Percentiles rank a stretch among this genome's conserved stretches.
Conservation (phyloP, 306 rosid genomes). For the Medicago lupulina region DNA sequence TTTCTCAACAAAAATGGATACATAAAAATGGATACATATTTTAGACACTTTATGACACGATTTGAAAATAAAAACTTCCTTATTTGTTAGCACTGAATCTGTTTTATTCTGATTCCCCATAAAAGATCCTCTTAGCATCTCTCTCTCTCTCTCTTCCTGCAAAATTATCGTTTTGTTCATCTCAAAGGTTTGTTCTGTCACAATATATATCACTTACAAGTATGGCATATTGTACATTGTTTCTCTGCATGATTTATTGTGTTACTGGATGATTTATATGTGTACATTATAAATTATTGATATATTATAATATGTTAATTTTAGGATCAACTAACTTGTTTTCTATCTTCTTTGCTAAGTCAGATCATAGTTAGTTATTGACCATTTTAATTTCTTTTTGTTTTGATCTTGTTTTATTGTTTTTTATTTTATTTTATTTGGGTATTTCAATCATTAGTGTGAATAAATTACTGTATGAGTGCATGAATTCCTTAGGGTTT, state of each 20-base stretch:
- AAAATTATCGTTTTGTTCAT: too few species aligned
- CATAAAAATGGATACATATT: not conserved
- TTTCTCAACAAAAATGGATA: not conserved
- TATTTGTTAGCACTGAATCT: not conserved
- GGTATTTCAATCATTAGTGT: too few species aligned
- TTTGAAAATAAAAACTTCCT: constrained; percentile 17
- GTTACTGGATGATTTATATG: too few species aligned
- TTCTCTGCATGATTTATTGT: not conserved
- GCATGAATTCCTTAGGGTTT: not conserved
- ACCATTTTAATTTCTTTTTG: not conserved
- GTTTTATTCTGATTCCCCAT: constrained; percentile 14
- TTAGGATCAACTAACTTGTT: too few species aligned
- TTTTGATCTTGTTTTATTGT: not conserved
- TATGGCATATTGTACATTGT: not conserved
- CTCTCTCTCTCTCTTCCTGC: not conserved
- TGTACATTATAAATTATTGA: too few species aligned
- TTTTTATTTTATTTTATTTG: too few species aligned
- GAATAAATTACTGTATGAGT: too few species aligned
- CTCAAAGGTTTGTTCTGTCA: not conserved
- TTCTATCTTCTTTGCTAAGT: not conserved
- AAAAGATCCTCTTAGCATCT: constrained; percentile 9
- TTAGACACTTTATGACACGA: not conserved
- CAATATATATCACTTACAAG: not conserved
- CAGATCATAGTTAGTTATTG: not conserved
- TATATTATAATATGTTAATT: too few species aligned